Conservation (phyloP, 805 yeast genomes). For the Metschnikowia matae region DNA sequence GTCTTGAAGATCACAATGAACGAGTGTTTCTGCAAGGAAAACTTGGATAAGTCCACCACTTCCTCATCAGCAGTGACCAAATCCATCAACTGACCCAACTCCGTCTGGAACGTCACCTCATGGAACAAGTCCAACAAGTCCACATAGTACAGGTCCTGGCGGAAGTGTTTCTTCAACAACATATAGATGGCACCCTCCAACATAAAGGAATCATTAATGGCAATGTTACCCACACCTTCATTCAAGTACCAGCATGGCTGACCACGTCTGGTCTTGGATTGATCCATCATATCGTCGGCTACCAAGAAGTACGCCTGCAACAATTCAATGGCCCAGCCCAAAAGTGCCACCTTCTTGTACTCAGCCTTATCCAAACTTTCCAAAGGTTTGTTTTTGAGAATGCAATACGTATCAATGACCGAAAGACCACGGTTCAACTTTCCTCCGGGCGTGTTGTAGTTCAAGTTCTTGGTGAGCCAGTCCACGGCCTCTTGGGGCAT, state of each 20-base stretch:
- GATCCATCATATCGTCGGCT: slow-evolving; percentile 98
- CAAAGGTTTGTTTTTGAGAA: slow-evolving; percentile 61
- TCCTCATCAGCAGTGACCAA: slow-evolving; percentile 97
- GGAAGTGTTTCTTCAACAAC: slow-evolving; percentile 85
- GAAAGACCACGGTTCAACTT: slow-evolving; percentile 94
- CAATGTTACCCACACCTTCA: slow-evolving; percentile 81
- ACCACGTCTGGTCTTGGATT: slow-evolving; percentile 93
- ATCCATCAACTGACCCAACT: slow-evolving; percentile 93
- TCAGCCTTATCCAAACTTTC: slow-evolving; percentile 58
- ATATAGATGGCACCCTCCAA: slow-evolving; percentile 91
- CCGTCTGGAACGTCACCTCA: slow-evolving; percentile 96
- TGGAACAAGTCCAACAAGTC: slow-evolving; percentile 92
- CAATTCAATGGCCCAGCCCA: slow-evolving; percentile 95
- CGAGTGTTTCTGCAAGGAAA: slow-evolving; percentile 84
- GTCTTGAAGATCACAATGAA: slow-evolving; percentile 96
- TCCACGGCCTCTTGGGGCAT: slow-evolving; percentile 82
- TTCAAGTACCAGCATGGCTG: slow-evolving; percentile 96
- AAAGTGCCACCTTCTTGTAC: slow-evolving; percentile 77
- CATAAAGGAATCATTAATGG: slow-evolving; percentile 96
- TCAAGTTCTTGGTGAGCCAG: slow-evolving; percentile 73
- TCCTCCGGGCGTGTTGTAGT: slow-evolving; percentile 94
- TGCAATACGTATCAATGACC: slow-evolving; percentile 86
- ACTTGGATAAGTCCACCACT: slow-evolving; percentile 80
- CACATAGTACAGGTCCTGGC: slow-evolving; percentile 73
- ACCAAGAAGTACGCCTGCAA: slow-evolving; percentile 95